Evolutionary conservation across 2,329 filamentous ascomycete species (phyloP).

Genomic region (Sporothrix inflata): DNA sequence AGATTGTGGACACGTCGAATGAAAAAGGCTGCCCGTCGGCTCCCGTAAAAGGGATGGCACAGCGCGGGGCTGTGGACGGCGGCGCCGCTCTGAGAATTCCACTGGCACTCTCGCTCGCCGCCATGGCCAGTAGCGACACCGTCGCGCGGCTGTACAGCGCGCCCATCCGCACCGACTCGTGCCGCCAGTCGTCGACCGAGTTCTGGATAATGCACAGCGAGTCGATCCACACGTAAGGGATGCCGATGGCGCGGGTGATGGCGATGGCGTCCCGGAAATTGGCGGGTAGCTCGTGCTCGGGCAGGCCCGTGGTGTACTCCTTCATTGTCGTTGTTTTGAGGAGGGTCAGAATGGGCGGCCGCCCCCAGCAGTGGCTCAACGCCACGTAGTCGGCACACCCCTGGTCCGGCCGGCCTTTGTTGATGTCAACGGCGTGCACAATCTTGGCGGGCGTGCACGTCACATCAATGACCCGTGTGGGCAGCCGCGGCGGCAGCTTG

Average conservation of each 20-base stretch:
- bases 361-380: conserved; percentile 29
- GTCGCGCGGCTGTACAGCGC: conserved; percentile 33
- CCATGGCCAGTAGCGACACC: conserved; percentile 30
- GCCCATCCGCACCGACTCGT: conserved; percentile 33
- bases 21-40: neutral
- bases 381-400: conserved; percentile 25
- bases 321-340: neutral
- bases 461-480: conserved; percentile 23
- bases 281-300: neutral
- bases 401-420: neutral
- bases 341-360: neutral
- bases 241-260: conserved; percentile 15
- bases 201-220: conserved; percentile 33
- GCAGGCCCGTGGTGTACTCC: neutral
- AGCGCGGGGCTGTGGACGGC: too few relatives aligned
- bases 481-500: conserved; percentile 8
- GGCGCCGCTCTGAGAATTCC: neutral
- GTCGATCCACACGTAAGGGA: conserved; percentile 32
- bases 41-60: neutral
- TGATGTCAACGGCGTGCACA: neutral
- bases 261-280: conserved; percentile 30
- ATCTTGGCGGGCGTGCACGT: neutral
- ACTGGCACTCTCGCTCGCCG: neutral
- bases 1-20: neutral
- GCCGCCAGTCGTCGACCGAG: conserved; percentile 26